phyloP scores from a whole-genome alignment of 306 rosid species.

The Cicer cuneatum region DNA sequence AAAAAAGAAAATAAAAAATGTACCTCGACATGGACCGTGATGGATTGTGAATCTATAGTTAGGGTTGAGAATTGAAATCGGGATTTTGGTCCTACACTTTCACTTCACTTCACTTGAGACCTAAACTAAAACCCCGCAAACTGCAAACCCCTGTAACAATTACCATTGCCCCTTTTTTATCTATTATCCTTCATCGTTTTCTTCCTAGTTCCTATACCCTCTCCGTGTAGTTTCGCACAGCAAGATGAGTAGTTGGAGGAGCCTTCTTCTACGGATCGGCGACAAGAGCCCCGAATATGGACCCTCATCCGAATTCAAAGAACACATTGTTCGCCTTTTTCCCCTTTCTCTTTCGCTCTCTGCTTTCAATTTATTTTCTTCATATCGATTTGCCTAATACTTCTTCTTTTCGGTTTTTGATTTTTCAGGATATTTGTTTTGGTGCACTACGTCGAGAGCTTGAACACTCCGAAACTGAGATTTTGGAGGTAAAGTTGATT shows the following conservation, averaged over 20 bases:
- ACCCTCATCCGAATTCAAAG: conserved; percentile 80
- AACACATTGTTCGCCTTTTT: conserved; percentile 74
- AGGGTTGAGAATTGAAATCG: no score
- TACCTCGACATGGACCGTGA: no score
- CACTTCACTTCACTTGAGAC: no score
- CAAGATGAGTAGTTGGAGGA: conserved; percentile 80
- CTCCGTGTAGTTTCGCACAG: not conserved
- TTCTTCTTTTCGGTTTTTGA: conserved; percentile 28
- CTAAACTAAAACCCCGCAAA: no score
- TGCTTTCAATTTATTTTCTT: conserved; percentile 2
- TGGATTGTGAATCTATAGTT: no score
- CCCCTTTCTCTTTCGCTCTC: not conserved
- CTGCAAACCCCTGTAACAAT: no score
- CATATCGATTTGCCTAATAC: not conserved
- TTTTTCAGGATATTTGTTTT: conserved; percentile 81
- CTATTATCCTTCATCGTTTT: no score
- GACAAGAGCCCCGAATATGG: conserved; percentile 87
- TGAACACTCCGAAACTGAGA: conserved; percentile 71
- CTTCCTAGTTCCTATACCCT: not conserved
- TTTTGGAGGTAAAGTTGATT: conserved; percentile 55
- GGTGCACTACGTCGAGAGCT: conserved; percentile 83
- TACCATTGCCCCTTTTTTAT: no score
- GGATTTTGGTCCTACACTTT: no score
- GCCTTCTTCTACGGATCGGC: conserved; percentile 89
- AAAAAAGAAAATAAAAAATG: no score